Conservation (phyloP, 768 basidiomycete genomes). For the Boletus reticulatus region DNA sequence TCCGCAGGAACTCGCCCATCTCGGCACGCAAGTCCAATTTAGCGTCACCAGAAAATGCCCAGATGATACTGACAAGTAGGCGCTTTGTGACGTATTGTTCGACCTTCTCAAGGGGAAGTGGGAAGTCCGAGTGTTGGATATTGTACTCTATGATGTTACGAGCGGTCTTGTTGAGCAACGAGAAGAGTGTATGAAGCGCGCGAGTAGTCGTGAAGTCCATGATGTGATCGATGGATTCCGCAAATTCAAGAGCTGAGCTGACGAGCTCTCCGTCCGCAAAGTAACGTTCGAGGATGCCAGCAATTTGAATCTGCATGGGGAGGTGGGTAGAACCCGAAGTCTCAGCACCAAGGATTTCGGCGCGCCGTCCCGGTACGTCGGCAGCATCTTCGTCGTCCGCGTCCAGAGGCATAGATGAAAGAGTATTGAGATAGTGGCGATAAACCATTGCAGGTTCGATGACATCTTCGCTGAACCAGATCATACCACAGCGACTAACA, state of each 20-base stretch:
- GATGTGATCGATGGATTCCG: slow-evolving; percentile 90
- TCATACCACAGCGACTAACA: slow-evolving; percentile 99
- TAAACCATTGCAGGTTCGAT: slow-evolving; percentile 91
- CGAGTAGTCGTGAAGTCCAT: slow-evolving; percentile 97
- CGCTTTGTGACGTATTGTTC: slow-evolving; percentile 92
- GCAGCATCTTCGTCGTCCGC: slow-evolving; percentile 81
- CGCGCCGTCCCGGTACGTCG: slow-evolving; percentile 61
- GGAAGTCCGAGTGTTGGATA: slow-evolving; percentile 92
- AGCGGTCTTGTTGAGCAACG: slow-evolving; percentile 92
- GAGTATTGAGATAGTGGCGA: slow-evolving; percentile 78
- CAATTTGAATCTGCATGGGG: slow-evolving; percentile 71
- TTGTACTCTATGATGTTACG: slow-evolving; percentile 96
- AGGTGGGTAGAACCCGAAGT: slow-evolving; percentile 60
- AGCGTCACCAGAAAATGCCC: slow-evolving; percentile 98
- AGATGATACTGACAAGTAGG: slow-evolving; percentile 87
- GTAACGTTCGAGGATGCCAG: slow-evolving; percentile 72
- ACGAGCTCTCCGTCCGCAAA: slow-evolving; percentile 85
- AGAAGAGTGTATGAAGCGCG: slow-evolving; percentile 94
- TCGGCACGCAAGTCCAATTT: slow-evolving; percentile 84
- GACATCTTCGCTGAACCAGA: slow-evolving; percentile 99
- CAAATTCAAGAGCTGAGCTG: slow-evolving; percentile 71
- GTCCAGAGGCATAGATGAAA: slow-evolving; percentile 75
- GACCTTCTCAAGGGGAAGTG: slow-evolving; percentile 76
- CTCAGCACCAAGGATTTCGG: slow-evolving; percentile 45
- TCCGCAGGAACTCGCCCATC: slow-evolving; percentile 84